These are phyloP conservation scores for Cicer pinnatifidum DNA, from an alignment of 306 rosid species.

Conservation along the genomic window DNA sequence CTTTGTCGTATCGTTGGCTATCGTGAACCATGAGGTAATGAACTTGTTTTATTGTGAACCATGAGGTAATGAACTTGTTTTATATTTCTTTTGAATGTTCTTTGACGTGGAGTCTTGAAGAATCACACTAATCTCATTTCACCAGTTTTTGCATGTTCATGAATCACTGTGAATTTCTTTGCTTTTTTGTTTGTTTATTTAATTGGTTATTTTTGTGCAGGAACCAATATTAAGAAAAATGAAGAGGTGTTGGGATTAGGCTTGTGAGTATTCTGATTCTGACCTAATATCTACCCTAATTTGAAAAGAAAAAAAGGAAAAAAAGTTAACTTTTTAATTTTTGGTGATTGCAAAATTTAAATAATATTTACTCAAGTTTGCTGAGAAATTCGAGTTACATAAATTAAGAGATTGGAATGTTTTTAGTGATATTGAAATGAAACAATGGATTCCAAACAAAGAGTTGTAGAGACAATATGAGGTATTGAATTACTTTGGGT, in stretches of 20 bases:
- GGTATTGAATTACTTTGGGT: slow-evolving; percentile 10
- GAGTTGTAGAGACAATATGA: slow-evolving; percentile 12
- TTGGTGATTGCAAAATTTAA: slow-evolving; percentile 20
- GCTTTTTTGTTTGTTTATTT: background rate
- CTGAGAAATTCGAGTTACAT: background rate
- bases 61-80: too few species aligned
- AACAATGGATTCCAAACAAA: background rate
- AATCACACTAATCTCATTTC: background rate
- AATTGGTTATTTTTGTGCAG: slow-evolving; percentile 48
- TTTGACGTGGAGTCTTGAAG: too few species aligned
- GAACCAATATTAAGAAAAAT: slow-evolving; percentile 90
- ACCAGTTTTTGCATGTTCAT: background rate
- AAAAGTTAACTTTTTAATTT: background rate
- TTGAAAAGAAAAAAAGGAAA: background rate
- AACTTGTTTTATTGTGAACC: too few species aligned
- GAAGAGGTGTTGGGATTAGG: slow-evolving; percentile 98
- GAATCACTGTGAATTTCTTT: background rate
- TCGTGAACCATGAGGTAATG: too few species aligned
- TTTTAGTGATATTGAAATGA: slow-evolving; percentile 16
- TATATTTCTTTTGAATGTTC: too few species aligned
- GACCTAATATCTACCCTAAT: background rate
- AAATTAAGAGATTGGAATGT: slow-evolving; percentile 20
- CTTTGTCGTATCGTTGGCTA: too few species aligned
- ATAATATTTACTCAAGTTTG: slow-evolving; percentile 20
- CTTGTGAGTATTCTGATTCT: slow-evolving; percentile 64